Conservation (phyloP, 495 filamentous ascomycete genomes). For the Aspergillus avenaceus region DNA sequence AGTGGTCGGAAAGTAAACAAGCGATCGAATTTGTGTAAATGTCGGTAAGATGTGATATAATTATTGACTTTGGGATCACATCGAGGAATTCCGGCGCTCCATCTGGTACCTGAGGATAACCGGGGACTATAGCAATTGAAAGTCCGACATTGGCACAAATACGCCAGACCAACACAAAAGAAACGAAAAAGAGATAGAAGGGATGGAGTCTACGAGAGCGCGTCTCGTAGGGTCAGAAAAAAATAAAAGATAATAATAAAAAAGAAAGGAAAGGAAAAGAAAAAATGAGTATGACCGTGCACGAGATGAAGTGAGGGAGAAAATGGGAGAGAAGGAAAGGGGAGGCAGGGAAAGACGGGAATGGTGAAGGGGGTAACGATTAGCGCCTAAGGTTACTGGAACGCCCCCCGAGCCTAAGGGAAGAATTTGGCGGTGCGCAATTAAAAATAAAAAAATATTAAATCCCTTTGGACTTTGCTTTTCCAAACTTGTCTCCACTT, state of each 20-base stretch:
- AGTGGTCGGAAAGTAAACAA: slow-evolving; percentile 23
- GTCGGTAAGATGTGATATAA: slow-evolving; percentile 17
- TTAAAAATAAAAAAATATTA: not conserved
- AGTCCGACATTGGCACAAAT: slow-evolving; percentile 18
- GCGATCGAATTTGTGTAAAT: slow-evolving; percentile 20
- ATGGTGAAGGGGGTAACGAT: not conserved
- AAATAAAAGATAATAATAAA: slow-evolving; percentile 9
- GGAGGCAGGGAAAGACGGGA: slow-evolving; percentile 9
- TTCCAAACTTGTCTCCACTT: not conserved
- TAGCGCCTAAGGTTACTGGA: slow-evolving; percentile 7
- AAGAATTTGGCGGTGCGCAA: not conserved
- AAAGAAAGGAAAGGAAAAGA: slow-evolving; percentile 2
- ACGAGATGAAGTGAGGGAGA: slow-evolving; percentile 8
- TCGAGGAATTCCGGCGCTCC: slow-evolving; percentile 18
- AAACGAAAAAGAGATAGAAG: slow-evolving; percentile 21
- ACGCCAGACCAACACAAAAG: slow-evolving; percentile 29
- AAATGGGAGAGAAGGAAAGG: slow-evolving; percentile 12
- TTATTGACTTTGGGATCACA: slow-evolving; percentile 17
- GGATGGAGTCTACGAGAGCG: slow-evolving; percentile 19
- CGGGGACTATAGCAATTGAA: slow-evolving; percentile 8
- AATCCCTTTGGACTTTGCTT: slow-evolving; percentile 1
- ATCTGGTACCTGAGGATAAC: slow-evolving; percentile 12
- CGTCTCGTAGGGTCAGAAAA: slow-evolving; percentile 16
- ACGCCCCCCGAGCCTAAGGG: not conserved
- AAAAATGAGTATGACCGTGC: slow-evolving; percentile 14